These are phyloP conservation scores for Ophiostoma ulmi DNA, from an alignment of 2,329 filamentous ascomycete species.

Conservation along the genomic window DNA sequence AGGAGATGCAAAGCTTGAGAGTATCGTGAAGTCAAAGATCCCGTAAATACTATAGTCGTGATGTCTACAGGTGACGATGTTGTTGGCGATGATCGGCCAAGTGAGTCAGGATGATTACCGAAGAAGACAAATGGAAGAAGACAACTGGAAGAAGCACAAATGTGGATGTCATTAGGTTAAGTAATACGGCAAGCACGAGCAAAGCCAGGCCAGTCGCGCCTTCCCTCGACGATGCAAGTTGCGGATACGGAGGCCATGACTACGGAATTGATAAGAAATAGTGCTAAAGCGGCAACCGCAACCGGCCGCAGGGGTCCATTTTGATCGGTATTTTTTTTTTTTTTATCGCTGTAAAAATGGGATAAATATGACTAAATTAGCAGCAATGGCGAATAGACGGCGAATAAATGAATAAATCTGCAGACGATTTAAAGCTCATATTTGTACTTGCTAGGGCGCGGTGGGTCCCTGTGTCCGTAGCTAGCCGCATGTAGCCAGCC, in stretches of 20 bases:
- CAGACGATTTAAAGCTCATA: background rate
- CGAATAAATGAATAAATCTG: background rate
- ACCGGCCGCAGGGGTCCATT: conserved; percentile 15
- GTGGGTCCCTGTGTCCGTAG: conserved; percentile 10
- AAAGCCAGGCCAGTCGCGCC: conserved; percentile 7
- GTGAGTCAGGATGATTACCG: background rate
- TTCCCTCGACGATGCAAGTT: conserved; percentile 10
- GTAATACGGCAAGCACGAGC: conserved; percentile 6
- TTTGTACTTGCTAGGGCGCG: background rate
- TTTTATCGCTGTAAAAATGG: conserved; percentile 2
- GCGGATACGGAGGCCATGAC: background rate
- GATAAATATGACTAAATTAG: background rate
- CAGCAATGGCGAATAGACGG: background rate
- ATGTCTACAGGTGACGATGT: background rate
- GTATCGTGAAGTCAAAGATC: background rate
- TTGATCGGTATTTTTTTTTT: conserved; percentile 6
- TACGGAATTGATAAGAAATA: background rate
- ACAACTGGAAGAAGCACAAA: background rate
- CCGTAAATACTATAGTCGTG: background rate
- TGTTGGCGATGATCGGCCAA: background rate
- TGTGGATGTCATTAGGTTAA: conserved; percentile 9
- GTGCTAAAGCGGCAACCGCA: conserved; percentile 21
- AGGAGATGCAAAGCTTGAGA: too few relatives aligned
- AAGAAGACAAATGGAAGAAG: background rate
- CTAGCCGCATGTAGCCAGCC: conserved; percentile 23